Evolutionary conservation across 768 basidiomycete genomes (phyloP).

Genomic region (Pisolithus tinctorius): DNA sequence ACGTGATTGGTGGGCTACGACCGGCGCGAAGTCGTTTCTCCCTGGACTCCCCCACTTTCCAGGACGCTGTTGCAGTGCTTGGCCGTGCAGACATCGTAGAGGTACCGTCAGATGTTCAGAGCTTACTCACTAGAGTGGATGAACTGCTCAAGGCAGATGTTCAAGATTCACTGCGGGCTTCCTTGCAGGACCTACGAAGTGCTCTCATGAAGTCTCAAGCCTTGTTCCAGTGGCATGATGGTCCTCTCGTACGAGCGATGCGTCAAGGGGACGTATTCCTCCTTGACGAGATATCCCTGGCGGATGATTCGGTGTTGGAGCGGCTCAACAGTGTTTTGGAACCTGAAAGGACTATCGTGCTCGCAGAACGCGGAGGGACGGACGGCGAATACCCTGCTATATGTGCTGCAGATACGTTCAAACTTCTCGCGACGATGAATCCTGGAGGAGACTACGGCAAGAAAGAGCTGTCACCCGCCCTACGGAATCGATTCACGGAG

Average conservation of each 20-base stretch:
- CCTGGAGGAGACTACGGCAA: conserved; percentile 99
- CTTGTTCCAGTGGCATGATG: conserved; percentile 96
- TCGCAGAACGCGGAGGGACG: conserved; percentile 87
- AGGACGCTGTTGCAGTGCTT: conserved; percentile 37
- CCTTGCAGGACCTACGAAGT: conserved; percentile 37
- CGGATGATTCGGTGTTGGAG: conserved; percentile 97
- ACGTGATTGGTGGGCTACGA: conserved; percentile 88
- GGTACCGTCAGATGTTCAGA: conserved; percentile 16
- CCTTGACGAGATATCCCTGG: conserved; percentile 94
- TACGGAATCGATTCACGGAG: conserved; percentile 97
- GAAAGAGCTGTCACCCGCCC: conserved; percentile 94
- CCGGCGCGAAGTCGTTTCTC: conserved; percentile 74
- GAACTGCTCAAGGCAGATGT: conserved; percentile 21
- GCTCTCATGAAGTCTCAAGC: conserved; percentile 51
- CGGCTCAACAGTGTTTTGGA: conserved; percentile 97
- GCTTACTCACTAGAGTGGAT: conserved; percentile 21
- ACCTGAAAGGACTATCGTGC: conserved; percentile 76
- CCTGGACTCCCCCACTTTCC: conserved; percentile 42
- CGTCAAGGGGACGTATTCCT: conserved; percentile 75
- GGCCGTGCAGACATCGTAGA: conserved; percentile 32
- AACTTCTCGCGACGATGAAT: conserved; percentile 97
- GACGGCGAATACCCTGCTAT: conserved; percentile 63
- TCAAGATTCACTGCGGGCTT: conserved; percentile 22
- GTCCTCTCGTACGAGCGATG: conserved; percentile 95
- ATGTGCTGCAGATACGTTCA: conserved; percentile 62